Evolutionary conservation across 192 early-diverging fungal genomes (phyloP).

Genomic region (Backusella parvicylindrica): DNA sequence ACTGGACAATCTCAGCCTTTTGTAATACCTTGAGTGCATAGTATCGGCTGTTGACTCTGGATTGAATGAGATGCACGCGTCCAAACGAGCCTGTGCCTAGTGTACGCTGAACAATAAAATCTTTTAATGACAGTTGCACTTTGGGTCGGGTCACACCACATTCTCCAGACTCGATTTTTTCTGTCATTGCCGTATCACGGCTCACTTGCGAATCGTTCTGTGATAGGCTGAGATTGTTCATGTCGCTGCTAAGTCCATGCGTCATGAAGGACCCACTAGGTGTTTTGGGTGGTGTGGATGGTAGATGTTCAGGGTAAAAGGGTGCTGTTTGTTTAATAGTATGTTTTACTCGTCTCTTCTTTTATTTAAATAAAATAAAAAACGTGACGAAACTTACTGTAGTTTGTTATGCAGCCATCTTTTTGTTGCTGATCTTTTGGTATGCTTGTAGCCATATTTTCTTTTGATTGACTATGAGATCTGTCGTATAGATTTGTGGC

Average conservation of each 20-base stretch:
- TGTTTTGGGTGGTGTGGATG: slow-evolving; percentile 3
- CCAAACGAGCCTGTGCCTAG: slow-evolving; percentile 96
- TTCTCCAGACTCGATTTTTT: not conserved
- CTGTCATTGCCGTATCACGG: not conserved
- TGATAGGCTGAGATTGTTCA: not conserved
- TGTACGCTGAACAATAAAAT: slow-evolving; percentile 8
- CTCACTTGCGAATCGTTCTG: not conserved
- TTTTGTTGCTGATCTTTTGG: not conserved
- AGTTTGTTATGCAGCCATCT: not conserved
- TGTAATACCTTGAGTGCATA: slow-evolving; percentile 95
- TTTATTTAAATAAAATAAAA: not conserved
- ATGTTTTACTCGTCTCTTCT: not conserved
- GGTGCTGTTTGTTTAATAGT: not conserved
- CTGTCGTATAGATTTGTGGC: not conserved
- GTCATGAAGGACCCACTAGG: not conserved
- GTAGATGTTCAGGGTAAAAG: slow-evolving; percentile 2
- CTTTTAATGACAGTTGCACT: not conserved
- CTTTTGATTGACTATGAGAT: not conserved
- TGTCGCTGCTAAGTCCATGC: not conserved
- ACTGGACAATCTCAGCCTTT: slow-evolving; percentile 84
- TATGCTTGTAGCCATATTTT: too few relatives aligned
- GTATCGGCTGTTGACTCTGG: slow-evolving; percentile 67
- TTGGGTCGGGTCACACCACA: not conserved
- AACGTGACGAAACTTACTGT: not conserved
- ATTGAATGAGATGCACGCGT: slow-evolving; percentile 85